phyloP scores from a whole-genome alignment of 257 asterid species.

The Solanum sejunctum region DNA sequence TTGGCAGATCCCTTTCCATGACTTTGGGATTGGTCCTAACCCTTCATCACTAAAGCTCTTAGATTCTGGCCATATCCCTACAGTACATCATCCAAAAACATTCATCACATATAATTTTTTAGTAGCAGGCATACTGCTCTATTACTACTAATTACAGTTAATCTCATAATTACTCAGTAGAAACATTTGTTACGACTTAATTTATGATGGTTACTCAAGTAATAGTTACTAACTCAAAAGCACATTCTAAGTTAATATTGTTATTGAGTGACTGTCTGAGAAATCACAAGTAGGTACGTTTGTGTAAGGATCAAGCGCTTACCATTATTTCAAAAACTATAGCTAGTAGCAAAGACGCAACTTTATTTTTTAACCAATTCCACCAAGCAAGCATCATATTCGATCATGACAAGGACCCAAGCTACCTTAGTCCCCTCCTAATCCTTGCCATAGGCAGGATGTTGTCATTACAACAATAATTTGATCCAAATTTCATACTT shows the following conservation, averaged over 20 bases:
- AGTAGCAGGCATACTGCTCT: not conserved
- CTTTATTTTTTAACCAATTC: too few species aligned
- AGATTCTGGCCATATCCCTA: constrained; percentile 96
- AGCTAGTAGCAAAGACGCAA: too few species aligned
- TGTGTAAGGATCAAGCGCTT: too few species aligned
- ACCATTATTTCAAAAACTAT: too few species aligned
- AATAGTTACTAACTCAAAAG: not conserved
- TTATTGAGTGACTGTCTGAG: not conserved
- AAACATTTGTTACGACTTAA: not conserved
- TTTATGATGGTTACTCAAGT: too few species aligned
- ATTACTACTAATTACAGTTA: not conserved
- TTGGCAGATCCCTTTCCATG: constrained; percentile 88
- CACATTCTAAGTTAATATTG: not conserved
- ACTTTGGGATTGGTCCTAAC: constrained; percentile 51
- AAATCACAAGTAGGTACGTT: not conserved
- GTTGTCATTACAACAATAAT: not conserved
- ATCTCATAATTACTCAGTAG: not conserved
- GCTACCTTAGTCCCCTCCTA: too few species aligned
- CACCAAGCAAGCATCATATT: too few species aligned
- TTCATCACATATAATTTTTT: not conserved
- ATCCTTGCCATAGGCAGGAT: too few species aligned
- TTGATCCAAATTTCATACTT: not conserved
- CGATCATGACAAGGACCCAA: too few species aligned
- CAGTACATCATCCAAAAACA: not conserved
- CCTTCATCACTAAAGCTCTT: constrained; percentile 58